phyloP scores from a whole-genome alignment of 352 stramenopile genomes.

The Globisporangium radiosum region DNA sequence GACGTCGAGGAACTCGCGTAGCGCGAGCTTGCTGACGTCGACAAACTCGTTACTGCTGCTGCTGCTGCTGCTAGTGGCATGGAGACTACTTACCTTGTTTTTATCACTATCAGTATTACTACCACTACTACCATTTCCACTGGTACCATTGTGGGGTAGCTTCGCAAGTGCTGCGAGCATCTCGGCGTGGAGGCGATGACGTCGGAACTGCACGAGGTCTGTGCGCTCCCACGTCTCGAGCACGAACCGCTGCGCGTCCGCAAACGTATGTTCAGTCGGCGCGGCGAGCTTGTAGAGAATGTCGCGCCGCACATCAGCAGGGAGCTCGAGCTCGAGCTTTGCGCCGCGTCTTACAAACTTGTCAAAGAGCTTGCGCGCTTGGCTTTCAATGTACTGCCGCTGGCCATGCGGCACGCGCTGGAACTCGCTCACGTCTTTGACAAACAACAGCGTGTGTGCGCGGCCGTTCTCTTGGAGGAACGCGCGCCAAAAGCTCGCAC shows the following conservation, averaged over 20 bases:
- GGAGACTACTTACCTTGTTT: slow-evolving; percentile 9
- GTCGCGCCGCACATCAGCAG: slow-evolving; percentile 47
- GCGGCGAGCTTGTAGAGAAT: slow-evolving; percentile 59
- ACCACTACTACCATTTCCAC: not conserved
- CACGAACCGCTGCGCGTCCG: slow-evolving; percentile 48
- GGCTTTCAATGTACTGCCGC: slow-evolving; percentile 67
- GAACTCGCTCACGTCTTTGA: slow-evolving; percentile 71
- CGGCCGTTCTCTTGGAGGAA: slow-evolving; percentile 43
- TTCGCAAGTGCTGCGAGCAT: slow-evolving; percentile 30
- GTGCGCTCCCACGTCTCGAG: slow-evolving; percentile 46
- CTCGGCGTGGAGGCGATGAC: slow-evolving; percentile 27
- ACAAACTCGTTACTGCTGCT: slow-evolving; percentile 22
- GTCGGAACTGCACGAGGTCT: slow-evolving; percentile 35
- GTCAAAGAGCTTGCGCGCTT: slow-evolving; percentile 65
- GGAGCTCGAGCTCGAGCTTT: slow-evolving; percentile 57
- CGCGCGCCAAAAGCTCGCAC: slow-evolving; percentile 47
- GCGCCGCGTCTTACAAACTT: slow-evolving; percentile 55
- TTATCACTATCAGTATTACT: not conserved
- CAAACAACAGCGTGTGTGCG: slow-evolving; percentile 60
- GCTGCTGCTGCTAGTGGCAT: slow-evolving; percentile 6
- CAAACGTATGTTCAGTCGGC: slow-evolving; percentile 54
- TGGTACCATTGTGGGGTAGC: slow-evolving; percentile 9
- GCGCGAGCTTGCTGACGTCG: slow-evolving; percentile 37
- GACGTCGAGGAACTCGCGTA: slow-evolving; percentile 57
- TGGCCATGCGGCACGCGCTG: slow-evolving; percentile 60